A percentile compares a stretch with the other conserved stretches of the same genome.
Evolutionary conservation across 768 basidiomycete species (phyloP).

Genomic region (Dacryopinax primogenitus): DNA sequence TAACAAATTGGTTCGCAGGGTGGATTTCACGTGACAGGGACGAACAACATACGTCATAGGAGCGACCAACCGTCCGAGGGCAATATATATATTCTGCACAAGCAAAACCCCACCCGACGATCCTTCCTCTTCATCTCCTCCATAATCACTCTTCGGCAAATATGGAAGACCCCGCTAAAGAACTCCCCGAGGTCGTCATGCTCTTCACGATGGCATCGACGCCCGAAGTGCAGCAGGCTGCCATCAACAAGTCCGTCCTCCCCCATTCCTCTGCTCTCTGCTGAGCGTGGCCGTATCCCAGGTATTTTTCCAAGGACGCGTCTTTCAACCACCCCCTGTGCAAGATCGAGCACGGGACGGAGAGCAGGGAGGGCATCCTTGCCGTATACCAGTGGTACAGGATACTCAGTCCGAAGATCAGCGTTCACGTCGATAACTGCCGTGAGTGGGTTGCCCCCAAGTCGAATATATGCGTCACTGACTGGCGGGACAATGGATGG

Average conservation of each 20-base stretch:
- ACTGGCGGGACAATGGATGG: not conserved
- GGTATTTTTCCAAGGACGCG: slow-evolving; percentile 42
- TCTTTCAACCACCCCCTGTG: slow-evolving; percentile 49
- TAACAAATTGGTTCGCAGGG: too few relatives aligned
- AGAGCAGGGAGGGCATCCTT: slow-evolving; percentile 43
- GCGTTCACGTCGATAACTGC: slow-evolving; percentile 33
- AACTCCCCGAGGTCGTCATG: slow-evolving; percentile 36
- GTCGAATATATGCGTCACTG: not conserved
- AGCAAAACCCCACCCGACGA: not conserved
- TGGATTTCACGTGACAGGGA: too few relatives aligned
- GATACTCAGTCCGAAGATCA: slow-evolving; percentile 41
- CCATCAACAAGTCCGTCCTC: slow-evolving; percentile 24
- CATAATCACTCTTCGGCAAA: not conserved
- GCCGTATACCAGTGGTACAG: slow-evolving; percentile 59
- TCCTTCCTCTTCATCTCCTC: not conserved
- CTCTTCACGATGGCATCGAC: slow-evolving; percentile 38
- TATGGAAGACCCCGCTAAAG: slow-evolving; percentile 48
- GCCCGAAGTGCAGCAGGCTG: slow-evolving; percentile 38
- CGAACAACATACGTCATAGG: too few relatives aligned
- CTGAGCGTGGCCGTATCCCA: slow-evolving; percentile 14
- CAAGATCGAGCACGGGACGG: slow-evolving; percentile 34
- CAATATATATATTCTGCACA: too few relatives aligned
- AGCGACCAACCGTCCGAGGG: too few relatives aligned
- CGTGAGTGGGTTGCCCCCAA: too few relatives aligned
- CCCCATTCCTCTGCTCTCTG: not conserved